These are phyloP conservation scores for Thraustochytrium striatum DNA, from an alignment of 352 stramenopile genomes.

Conservation along the genomic window DNA sequence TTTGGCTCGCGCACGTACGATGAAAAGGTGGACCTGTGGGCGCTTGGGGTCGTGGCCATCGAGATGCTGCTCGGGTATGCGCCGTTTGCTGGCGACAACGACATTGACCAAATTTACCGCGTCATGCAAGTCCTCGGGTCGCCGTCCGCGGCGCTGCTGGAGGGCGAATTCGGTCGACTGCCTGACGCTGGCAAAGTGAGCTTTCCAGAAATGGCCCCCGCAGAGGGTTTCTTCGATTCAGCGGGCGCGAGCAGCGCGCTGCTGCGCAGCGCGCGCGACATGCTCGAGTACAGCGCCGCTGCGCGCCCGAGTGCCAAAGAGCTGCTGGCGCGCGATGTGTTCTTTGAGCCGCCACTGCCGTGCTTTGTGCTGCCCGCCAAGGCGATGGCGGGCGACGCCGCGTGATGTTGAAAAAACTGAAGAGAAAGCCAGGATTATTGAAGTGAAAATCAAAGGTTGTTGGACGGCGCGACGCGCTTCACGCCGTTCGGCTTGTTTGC, in stretches of 20 bases:
- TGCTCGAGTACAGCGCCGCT: too few relatives aligned
- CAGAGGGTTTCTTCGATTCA: neutral
- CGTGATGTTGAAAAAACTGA: too few relatives aligned
- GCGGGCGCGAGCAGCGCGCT: too few relatives aligned
- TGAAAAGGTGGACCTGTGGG: conserved; percentile 67
- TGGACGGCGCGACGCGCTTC: too few relatives aligned
- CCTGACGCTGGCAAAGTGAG: conserved; percentile 21
- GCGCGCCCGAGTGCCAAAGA: too few relatives aligned
- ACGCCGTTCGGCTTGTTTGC: neutral
- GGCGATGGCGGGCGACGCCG: too few relatives aligned
- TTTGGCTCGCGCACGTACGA: conserved; percentile 68
- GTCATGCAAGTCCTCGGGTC: conserved; percentile 67
- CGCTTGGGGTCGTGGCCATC: conserved; percentile 64
- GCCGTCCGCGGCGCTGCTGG: conserved; percentile 49
- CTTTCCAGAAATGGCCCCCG: neutral
- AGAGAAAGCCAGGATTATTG: too few relatives aligned
- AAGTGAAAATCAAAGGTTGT: too few relatives aligned
- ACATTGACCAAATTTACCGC: conserved; percentile 72
- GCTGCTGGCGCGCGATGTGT: too few relatives aligned
- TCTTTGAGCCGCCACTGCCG: too few relatives aligned
- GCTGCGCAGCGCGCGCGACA: too few relatives aligned
- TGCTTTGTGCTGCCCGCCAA: too few relatives aligned
- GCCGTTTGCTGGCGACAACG: conserved; percentile 70
- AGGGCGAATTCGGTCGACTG: neutral
- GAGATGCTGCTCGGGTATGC: conserved; percentile 65